Evolutionary conservation across 2,329 filamentous ascomycete species (phyloP).

Genomic region (Ophiostoma populinum): DNA sequence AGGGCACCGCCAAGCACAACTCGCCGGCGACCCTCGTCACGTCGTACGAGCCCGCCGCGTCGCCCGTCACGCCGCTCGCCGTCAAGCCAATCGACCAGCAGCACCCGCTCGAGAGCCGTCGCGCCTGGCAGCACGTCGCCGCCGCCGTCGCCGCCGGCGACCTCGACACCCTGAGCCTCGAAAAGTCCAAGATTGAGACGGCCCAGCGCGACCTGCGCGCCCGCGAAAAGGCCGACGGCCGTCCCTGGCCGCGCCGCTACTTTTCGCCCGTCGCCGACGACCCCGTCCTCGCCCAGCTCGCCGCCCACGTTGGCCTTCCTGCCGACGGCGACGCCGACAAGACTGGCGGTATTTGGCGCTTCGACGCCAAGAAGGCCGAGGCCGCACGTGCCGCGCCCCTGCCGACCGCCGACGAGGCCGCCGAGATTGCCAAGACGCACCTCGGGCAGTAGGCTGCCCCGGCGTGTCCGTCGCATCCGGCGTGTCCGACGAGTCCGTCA

Average conservation of each 20-base stretch:
- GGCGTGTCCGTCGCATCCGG: no score
- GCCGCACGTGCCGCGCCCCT: constrained; percentile 21
- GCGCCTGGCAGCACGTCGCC: constrained; percentile 77
- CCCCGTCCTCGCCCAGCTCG: constrained; percentile 26
- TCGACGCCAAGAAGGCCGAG: constrained; percentile 27
- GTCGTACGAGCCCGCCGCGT: constrained; percentile 39
- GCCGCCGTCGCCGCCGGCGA: constrained; percentile 65
- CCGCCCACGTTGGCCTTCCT: constrained; percentile 27
- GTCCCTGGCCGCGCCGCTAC: constrained; percentile 68
- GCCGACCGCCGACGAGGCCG: constrained; percentile 19
- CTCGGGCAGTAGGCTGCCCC: constrained; percentile 20
- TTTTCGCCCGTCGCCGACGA: constrained; percentile 44
- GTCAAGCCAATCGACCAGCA: constrained; percentile 62
- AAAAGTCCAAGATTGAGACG: constrained; percentile 84
- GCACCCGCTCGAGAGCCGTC: constrained; percentile 71
- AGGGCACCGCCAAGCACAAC: constrained; percentile 35
- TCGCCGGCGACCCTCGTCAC: constrained; percentile 31
- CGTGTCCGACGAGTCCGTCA: no score
- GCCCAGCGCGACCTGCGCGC: constrained; percentile 60
- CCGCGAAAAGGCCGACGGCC: constrained; percentile 56
- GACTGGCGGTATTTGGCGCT: constrained; percentile 44
- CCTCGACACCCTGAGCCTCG: constrained; percentile 59
- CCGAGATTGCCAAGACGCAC: constrained; percentile 16
- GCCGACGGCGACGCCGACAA: constrained; percentile 38
- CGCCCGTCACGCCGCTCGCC: constrained; percentile 46